phyloP scores from a whole-genome alignment of 2,329 filamentous ascomycete genomes.

The Apiospora kogelbergensis region DNA sequence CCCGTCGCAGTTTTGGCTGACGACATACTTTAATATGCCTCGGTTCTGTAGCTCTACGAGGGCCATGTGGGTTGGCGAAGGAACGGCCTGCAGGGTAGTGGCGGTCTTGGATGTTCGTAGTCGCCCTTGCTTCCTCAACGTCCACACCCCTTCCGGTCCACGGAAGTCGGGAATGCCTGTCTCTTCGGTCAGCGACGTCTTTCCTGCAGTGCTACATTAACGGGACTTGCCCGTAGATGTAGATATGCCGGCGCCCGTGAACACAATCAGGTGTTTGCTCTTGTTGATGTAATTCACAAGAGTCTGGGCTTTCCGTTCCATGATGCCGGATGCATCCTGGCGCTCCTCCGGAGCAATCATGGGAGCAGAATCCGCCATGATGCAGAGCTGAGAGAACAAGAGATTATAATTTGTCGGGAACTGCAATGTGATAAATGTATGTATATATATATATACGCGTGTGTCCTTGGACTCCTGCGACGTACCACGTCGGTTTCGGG shows the following conservation, averaged over 20 bases:
- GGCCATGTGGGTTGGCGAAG: slow-evolving; percentile 47
- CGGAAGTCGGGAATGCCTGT: slow-evolving; percentile 49
- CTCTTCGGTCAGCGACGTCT: background rate
- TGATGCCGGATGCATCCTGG: slow-evolving; percentile 25
- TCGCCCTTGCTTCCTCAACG: slow-evolving; percentile 41
- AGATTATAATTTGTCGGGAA: too few relatives aligned
- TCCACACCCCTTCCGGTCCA: slow-evolving; percentile 47
- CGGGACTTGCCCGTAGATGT: slow-evolving; percentile 40
- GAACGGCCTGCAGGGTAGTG: slow-evolving; percentile 43
- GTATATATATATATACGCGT: background rate
- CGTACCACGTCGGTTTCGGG: background rate
- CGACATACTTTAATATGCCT: slow-evolving; percentile 41
- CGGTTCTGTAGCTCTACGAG: slow-evolving; percentile 42
- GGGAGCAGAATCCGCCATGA: background rate
- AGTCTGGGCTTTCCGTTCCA: slow-evolving; percentile 37
- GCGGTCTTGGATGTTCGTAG: slow-evolving; percentile 30
- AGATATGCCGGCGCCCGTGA: slow-evolving; percentile 47
- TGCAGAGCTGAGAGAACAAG: too few relatives aligned
- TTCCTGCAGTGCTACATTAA: background rate
- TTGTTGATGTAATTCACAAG: slow-evolving; percentile 38
- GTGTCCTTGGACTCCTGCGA: background rate
- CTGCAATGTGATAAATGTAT: too few relatives aligned
- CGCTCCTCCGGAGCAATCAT: slow-evolving; percentile 14
- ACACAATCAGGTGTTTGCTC: slow-evolving; percentile 46
- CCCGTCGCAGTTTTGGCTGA: slow-evolving; percentile 47